phyloP scores from a whole-genome alignment of 495 filamentous ascomycete genomes.

The Talaromyces nanjingensis region DNA sequence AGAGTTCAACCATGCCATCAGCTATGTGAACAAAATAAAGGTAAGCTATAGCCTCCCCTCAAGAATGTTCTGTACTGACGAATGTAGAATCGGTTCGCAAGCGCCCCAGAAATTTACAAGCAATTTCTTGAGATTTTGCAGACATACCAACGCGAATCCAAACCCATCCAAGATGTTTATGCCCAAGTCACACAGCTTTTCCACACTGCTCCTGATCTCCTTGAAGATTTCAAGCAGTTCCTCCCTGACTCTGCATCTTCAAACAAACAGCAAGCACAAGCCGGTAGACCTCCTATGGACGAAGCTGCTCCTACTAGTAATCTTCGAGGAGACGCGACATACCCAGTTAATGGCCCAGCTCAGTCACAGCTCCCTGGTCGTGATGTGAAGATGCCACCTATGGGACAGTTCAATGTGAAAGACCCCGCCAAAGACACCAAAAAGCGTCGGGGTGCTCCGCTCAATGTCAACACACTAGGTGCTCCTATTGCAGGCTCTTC shows the following conservation, averaged over 20 bases:
- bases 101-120: constrained; percentile 97
- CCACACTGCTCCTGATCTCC: constrained; percentile 85
- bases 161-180: constrained; percentile 98
- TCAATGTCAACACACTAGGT: constrained; percentile 22
- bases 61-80: neutral
- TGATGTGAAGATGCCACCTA: constrained; percentile 77
- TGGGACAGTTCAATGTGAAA: constrained; percentile 83
- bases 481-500: constrained; percentile 24
- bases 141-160: constrained; percentile 96
- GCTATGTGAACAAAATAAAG: constrained; percentile 99
- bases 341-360: constrained; percentile 30
- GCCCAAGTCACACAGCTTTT: constrained; percentile 94
- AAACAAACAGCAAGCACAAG: constrained; percentile 68
- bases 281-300: constrained; percentile 55
- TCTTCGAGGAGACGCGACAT: constrained; percentile 46
- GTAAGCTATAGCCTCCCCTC: constrained; percentile 33
- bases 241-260: constrained; percentile 93
- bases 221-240: constrained; percentile 99
- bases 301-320: constrained; percentile 58
- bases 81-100: constrained; percentile 81
- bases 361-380: constrained; percentile 44
- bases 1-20: constrained; percentile 99
- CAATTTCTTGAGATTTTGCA: constrained; percentile 98
- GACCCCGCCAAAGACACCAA: constrained; percentile 68
- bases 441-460: constrained; percentile 56